Conservation (phyloP, 495 filamentous ascomycete genomes). For the Penicillium samsonianum region DNA sequence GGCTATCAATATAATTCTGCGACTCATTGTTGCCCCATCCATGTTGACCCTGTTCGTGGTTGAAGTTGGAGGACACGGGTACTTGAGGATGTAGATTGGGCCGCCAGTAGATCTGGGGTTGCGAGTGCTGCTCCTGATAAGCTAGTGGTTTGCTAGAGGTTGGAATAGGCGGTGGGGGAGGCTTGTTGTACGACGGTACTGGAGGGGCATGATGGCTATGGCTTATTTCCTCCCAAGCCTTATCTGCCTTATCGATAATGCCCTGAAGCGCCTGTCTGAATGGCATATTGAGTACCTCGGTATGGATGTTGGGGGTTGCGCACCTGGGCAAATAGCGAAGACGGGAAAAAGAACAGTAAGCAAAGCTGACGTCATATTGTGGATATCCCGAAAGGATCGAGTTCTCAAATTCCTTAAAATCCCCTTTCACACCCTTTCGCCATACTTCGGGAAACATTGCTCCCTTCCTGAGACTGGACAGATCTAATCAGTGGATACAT, state of each 20-base stretch:
- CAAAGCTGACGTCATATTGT: conserved; percentile 29
- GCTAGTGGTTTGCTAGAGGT: conserved; percentile 28
- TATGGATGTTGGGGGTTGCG: conserved; percentile 19
- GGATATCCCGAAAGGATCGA: conserved; percentile 9
- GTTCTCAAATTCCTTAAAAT: conserved; percentile 2
- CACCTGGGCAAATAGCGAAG: conserved; percentile 1
- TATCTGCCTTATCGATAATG: conserved; percentile 30
- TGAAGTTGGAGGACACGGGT: conserved; percentile 28
- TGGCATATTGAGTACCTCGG: conserved; percentile 28
- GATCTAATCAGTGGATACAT: conserved; percentile 10
- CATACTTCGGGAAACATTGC: conserved; percentile 13
- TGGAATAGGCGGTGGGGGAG: conserved; percentile 31
- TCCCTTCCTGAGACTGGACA: conserved; percentile 5
- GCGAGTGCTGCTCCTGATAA: conserved; percentile 27
- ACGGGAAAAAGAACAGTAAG: conserved; percentile 19
- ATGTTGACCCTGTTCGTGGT: conserved; percentile 31
- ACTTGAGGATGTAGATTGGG: conserved; percentile 30
- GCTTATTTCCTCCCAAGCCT: conserved; percentile 28
- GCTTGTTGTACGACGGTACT: conserved; percentile 21
- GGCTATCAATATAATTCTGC: conserved; percentile 32
- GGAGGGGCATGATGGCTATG: conserved; percentile 20
- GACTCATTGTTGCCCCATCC: conserved; percentile 34
- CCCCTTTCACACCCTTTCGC: conserved; percentile 9
- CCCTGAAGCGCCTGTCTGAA: conserved; percentile 33
- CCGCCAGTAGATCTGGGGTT: conserved; percentile 33